These are phyloP conservation scores for Alternaria solani DNA, from an alignment of 2,329 filamentous ascomycete species.

Conservation along the genomic window DNA sequence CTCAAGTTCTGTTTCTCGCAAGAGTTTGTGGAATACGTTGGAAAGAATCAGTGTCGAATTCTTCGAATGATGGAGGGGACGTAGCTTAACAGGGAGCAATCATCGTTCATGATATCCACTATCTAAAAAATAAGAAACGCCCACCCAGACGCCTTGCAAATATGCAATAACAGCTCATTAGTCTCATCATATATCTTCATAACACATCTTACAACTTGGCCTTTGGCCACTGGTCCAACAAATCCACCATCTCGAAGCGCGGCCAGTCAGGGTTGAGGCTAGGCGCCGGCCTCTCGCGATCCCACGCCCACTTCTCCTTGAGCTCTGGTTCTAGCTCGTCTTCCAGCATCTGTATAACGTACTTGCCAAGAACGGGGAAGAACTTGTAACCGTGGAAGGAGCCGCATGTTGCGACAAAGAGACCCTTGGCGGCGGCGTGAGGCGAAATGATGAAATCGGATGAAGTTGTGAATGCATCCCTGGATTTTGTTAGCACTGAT, in stretches of 20 bases:
- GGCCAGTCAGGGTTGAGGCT: conserved; percentile 64
- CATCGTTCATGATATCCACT: neutral
- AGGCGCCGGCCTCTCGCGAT: conserved; percentile 64
- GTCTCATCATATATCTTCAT: neutral
- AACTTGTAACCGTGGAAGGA: conserved; percentile 70
- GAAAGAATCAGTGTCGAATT: neutral
- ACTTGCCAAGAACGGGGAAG: conserved; percentile 64
- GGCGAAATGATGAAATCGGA: conserved; percentile 64
- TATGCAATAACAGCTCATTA: conserved; percentile 12
- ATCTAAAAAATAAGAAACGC: neutral
- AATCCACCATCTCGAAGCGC: conserved; percentile 64
- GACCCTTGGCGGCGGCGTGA: conserved; percentile 55
- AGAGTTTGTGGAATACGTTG: neutral
- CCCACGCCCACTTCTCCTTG: conserved; percentile 69
- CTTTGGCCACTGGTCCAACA: conserved; percentile 51
- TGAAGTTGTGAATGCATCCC: conserved; percentile 69
- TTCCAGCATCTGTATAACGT: conserved; percentile 61
- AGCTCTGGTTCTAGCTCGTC: conserved; percentile 56
- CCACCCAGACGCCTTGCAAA: conserved; percentile 13
- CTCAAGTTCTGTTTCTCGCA: neutral
- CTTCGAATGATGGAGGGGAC: neutral
- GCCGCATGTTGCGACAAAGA: conserved; percentile 68
- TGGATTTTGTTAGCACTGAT: conserved; percentile 39
- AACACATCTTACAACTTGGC: conserved; percentile 36
- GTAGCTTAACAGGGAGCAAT: neutral